Evolutionary conservation across 306 rosid species (phyloP).

Genomic region (Senna tora): DNA sequence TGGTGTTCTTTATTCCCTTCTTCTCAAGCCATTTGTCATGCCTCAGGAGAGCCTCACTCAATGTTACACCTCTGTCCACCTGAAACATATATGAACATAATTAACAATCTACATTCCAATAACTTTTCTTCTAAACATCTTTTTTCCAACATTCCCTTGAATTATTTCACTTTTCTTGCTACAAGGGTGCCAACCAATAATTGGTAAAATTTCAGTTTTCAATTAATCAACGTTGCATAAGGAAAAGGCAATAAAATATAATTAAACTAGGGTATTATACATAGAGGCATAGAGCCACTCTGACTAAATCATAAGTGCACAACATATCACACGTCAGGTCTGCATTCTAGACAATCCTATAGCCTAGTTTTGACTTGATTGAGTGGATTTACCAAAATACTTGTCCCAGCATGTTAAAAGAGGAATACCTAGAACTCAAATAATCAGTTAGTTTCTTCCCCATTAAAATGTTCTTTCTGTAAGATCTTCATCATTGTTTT

Average conservation of each 20-base stretch:
- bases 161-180: slow-evolving; percentile 11
- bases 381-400: background rate
- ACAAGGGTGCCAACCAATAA: background rate
- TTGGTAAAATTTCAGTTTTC: slow-evolving; percentile 1
- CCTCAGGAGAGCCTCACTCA: slow-evolving; percentile 88
- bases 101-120: slow-evolving; percentile 24
- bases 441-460: slow-evolving; percentile 3
- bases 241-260: background rate
- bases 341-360: background rate
- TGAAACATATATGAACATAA: slow-evolving; percentile 41
- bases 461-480: background rate
- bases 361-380: background rate
- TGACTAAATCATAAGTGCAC: slow-evolving; percentile 2
- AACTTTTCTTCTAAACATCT: slow-evolving; percentile 1
- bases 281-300: background rate
- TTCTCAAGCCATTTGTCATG: slow-evolving; percentile 98
- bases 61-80: slow-evolving; percentile 93
- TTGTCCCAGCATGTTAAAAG: background rate
- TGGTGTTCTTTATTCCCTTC: slow-evolving; percentile 82
- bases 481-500: background rate
- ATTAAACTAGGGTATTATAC: slow-evolving; percentile 13
- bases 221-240: background rate
- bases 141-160: slow-evolving; percentile 2
- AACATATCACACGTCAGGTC: background rate
- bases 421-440: slow-evolving; percentile 4